A percentile compares a stretch with the other conserved stretches of the same genome.
Evolutionary conservation across 2,329 filamentous ascomycete genomes (phyloP).

Genomic region (Cercospora sp.): DNA sequence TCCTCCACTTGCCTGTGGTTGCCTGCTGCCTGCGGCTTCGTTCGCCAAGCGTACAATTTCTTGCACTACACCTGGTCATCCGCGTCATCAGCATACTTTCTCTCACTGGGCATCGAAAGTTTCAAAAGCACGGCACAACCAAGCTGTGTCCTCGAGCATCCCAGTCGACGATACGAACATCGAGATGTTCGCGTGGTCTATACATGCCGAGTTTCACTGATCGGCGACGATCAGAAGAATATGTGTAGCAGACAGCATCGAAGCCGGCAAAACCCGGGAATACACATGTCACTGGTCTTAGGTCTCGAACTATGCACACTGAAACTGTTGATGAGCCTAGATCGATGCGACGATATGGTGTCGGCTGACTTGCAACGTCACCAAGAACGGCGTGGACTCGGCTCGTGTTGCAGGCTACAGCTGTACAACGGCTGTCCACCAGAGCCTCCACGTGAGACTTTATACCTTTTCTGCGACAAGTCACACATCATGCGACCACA

Average conservation of each 20-base stretch:
- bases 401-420: neutral
- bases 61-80: constrained; percentile 8
- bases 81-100: constrained; percentile 9
- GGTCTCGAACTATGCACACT: constrained; percentile 1
- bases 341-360: neutral
- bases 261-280: neutral
- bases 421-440: neutral
- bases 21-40: neutral
- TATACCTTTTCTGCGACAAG: neutral
- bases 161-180: neutral
- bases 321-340: constrained; percentile 3
- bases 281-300: neutral
- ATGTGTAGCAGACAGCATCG: neutral
- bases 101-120: neutral
- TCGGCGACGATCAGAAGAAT: neutral
- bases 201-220: neutral
- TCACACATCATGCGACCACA: neutral
- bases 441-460: neutral
- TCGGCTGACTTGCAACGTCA: neutral
- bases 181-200: neutral
- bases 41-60: constrained; percentile 2
- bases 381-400: neutral
- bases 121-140: constrained; percentile 1
- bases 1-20: neutral
- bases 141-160: neutral